phyloP scores from a whole-genome alignment of 257 asterid species.

The Solanum dulcamara region DNA sequence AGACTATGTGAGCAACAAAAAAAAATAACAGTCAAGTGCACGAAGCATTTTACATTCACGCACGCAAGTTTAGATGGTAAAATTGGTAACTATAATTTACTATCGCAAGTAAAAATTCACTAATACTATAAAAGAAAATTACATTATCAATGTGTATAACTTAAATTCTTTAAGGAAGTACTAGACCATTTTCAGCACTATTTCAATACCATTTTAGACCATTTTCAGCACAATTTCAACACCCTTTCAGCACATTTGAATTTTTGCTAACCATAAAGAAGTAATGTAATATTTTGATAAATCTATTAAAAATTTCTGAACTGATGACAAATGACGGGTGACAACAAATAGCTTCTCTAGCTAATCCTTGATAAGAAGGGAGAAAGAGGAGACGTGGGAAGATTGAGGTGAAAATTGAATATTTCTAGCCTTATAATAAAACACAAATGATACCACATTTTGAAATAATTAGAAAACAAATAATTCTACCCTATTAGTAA shows the following conservation, averaged over 20 bases:
- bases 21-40: background rate
- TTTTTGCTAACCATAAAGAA: too few species aligned
- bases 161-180: background rate
- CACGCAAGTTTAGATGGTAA: background rate
- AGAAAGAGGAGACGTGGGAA: background rate
- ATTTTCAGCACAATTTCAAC: too few species aligned
- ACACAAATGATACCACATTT: too few species aligned
- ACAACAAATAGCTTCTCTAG: background rate
- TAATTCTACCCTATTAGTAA: background rate
- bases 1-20: background rate
- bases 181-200: too few species aligned
- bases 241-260: too few species aligned
- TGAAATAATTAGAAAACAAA: too few species aligned
- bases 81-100: background rate
- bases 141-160: too few species aligned
- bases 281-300: too few species aligned
- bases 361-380: background rate
- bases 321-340: background rate
- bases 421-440: background rate
- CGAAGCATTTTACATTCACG: background rate
- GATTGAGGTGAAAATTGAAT: background rate
- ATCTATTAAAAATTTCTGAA: too few species aligned
- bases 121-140: background rate
- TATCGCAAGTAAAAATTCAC: background rate
- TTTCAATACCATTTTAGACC: too few species aligned